Percentiles rank a stretch among this genome's conserved stretches.
These are phyloP conservation scores for Wickerhamomyces alni DNA, from an alignment of 805 yeast genomes.

Conservation along the genomic window DNA sequence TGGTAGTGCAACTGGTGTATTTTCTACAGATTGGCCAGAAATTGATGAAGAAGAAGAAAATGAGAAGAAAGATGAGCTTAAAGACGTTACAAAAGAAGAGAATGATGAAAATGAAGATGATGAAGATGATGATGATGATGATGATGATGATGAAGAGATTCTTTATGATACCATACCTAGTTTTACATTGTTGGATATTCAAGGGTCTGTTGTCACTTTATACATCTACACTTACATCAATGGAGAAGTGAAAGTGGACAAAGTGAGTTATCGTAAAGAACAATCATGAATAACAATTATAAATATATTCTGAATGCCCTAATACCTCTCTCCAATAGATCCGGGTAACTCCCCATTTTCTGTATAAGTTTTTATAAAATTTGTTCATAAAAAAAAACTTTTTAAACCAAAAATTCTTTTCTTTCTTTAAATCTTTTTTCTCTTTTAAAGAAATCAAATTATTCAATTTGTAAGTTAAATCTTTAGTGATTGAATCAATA, in stretches of 20 bases:
- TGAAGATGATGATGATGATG: constrained; percentile 18
- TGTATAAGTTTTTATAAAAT: no score
- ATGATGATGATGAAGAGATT: constrained; percentile 19
- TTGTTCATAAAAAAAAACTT: not conserved
- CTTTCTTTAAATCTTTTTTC: no score
- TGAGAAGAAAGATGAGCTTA: no score
- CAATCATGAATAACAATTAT: constrained; percentile 12
- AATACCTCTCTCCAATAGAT: no score
- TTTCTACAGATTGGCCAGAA: constrained; percentile 56
- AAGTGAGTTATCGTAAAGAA: constrained; percentile 61
- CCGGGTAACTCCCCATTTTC: not conserved
- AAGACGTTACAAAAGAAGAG: constrained; percentile 5
- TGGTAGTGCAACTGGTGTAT: constrained; percentile 95
- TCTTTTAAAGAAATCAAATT: no score
- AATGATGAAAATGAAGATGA: constrained; percentile 10
- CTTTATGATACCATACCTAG: constrained; percentile 51
- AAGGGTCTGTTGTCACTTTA: constrained; percentile 68
- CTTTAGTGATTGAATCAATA: not conserved
- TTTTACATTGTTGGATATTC: constrained; percentile 84
- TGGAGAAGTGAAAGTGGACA: constrained; percentile 87
- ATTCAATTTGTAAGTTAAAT: not conserved
- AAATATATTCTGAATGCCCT: no score
- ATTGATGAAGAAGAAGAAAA: constrained; percentile 38
- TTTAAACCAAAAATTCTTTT: not conserved
- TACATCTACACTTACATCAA: constrained; percentile 79